Base-by-base conservation (phyloP, 768 basidiomycete genomes). In the Imleria badia region DNA sequence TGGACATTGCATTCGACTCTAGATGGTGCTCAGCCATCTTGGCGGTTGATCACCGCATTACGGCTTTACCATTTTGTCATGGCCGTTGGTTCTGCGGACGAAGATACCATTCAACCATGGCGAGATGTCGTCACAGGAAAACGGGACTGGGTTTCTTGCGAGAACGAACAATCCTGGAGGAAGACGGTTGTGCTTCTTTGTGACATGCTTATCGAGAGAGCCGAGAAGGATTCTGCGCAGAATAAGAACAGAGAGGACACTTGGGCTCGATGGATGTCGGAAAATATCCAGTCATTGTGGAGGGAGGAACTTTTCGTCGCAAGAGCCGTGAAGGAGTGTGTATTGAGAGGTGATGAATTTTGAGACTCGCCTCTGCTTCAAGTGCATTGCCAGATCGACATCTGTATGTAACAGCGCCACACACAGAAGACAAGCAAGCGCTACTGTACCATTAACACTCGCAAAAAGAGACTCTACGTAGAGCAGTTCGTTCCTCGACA, bases 1-100 rank as follows among this genome's bases (percentile, higher is more conserved):
- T 95, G 92, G 87, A 89, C 84, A 1, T 69, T 96, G 23, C 84
- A 94, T 60, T 73, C 74, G 11, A 73, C 75, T 3, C 84, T 86
- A 12, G 62, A 65, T 4, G 80, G 86, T 15, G 83, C 85, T 13
- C 80, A 87, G 60, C 91, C 92, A 1, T 96, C 92, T 2, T 94
- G 86, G 72, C 82, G 91, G 14, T 70, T 95, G 51, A 81, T 93
- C 56, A 76, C 82, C 23, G 81, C 86, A 11, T 73, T 97, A 63
- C 80, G 88, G 48, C 74, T 95, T 34, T 78, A 86, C 65, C 76
- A 85, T 60, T 59, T 83, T 22, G 60, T 78, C 41, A 66, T 78
- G 48, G 55, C 72, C 12, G 59, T 45, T 59, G 48, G 65, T 36
- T 48, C 47, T 51, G 41, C 51, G 11, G 56, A 67, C 44, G 73